Base-by-base conservation (phyloP, 495 filamentous ascomycete species). In the Podospora pseudoanserina region DNA sequence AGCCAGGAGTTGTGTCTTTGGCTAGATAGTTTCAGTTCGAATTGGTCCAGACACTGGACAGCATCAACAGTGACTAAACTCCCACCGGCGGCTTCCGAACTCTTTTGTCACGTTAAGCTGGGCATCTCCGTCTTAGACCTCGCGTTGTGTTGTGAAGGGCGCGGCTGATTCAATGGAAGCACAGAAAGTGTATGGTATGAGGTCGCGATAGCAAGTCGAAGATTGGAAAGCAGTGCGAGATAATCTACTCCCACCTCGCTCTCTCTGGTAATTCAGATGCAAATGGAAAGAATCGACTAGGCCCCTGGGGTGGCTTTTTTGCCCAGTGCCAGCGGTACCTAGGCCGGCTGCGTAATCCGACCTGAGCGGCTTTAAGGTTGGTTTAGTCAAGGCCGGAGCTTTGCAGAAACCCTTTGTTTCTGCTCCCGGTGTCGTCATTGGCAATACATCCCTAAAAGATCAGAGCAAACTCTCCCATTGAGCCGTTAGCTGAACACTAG, bases 391-490 rank as follows among this genome's bases (percentile, higher is more conserved):
- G 18, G 55, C 55, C 55, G 55, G 54, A 15, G 54, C 54, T 56
- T 56, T 20, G 54, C 54, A 56, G 15, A 20, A 20, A 26, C 39
- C 23, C 55, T 58, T 58, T 58, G 55, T 58, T 56, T 58, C 5
- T 11, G n/a, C n/a, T 58, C 55, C n/a, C 55, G 18, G 55, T 58
- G 55, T 58, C 55, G 55, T 58, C 55, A 58, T 58, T 58, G 55
- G 55, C n/a, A 58, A 58, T 19, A 13, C 9, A 0, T 9, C 39
- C 39, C 39, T 23, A 39, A 1, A 39, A 11, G 34, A 11, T 11
- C 34, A 39, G 34, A 39, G 34, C 34, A 39, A 5, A 11, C 34
- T 39, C 6, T 6, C 5, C 34, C 34, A 11, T 3, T 5, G 34
- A 39, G 11, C 34, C 34, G 34, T 39, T 11, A 39, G 11, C 34